These are phyloP conservation scores for Verticillium zaregamsianum DNA, from an alignment of 2,329 filamentous ascomycete species.

Conservation along the genomic window DNA sequence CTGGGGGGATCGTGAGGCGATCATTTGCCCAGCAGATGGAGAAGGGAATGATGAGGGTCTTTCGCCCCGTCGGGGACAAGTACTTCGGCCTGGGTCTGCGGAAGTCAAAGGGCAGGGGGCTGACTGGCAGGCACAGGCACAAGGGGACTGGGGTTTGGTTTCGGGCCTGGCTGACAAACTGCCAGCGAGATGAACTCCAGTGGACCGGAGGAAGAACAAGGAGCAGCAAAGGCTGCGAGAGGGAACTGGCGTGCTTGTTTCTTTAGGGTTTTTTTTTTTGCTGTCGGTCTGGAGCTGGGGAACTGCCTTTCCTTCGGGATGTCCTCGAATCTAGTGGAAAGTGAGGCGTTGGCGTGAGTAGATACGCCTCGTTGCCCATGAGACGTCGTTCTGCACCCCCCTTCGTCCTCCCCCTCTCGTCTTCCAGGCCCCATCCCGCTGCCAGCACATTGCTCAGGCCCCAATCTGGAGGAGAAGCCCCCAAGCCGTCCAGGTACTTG, in stretches of 20 bases:
- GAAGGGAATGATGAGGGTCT: neutral
- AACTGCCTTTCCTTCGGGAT: neutral
- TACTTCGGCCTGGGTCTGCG: neutral
- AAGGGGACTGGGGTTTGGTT: neutral
- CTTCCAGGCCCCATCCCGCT: neutral
- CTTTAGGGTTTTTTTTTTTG: neutral
- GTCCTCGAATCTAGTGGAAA: neutral
- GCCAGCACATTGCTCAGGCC: neutral
- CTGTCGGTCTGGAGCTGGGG: neutral
- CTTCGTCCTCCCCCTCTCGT: neutral
- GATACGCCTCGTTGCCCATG: neutral
- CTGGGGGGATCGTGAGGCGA: neutral
- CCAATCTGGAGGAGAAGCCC: neutral
- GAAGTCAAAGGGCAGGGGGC: neutral
- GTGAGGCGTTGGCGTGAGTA: neutral
- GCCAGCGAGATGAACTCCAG: neutral
- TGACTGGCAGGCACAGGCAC: neutral
- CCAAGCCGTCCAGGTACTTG: neutral
- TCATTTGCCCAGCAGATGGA: neutral
- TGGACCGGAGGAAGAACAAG: neutral
- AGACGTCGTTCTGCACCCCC: neutral
- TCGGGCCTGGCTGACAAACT: neutral
- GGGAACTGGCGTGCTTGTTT: neutral
- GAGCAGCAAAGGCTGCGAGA: neutral
- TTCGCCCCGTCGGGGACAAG: neutral